Percentiles rank a stretch among this genome's conserved stretches.
Evolutionary conservation across 768 basidiomycete genomes (phyloP).

Genomic region (Suillus sp.): DNA sequence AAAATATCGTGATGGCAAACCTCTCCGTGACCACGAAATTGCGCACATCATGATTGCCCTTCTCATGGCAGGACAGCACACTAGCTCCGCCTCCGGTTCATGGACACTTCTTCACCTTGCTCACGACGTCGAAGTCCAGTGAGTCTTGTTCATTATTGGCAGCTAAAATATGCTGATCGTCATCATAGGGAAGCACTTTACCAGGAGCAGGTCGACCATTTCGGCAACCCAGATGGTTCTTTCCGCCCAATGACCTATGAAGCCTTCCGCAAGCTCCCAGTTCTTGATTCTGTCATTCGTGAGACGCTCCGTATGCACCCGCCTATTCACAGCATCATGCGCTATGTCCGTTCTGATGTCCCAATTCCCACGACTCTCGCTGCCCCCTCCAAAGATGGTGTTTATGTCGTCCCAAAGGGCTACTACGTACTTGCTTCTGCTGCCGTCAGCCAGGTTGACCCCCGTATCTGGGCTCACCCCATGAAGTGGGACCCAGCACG

Average conservation of each 20-base stretch:
- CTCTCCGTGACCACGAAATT: conserved; percentile 85
- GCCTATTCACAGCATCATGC: conserved; percentile 95
- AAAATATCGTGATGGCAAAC: conserved; percentile 78
- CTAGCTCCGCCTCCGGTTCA: conserved; percentile 87
- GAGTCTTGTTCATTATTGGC: conserved; percentile 32
- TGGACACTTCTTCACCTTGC: conserved; percentile 93
- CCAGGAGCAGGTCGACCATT: conserved; percentile 84
- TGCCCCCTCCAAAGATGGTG: conserved; percentile 69
- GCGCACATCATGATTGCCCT: conserved; percentile 99
- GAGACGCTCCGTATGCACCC: conserved; percentile 94
- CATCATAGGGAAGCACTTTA: conserved; percentile 73
- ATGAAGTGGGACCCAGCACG: conserved; percentile 75
- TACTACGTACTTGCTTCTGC: conserved; percentile 90
- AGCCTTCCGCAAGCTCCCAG: conserved; percentile 76
- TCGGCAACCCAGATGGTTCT: conserved; percentile 77
- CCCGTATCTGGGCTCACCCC: conserved; percentile 75
- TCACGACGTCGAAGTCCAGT: conserved; percentile 72
- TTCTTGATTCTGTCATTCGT: conserved; percentile 88
- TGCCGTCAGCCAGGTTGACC: conserved; percentile 86
- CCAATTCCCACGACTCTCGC: conserved; percentile 79
- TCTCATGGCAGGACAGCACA: conserved; percentile 99
- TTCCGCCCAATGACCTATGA: conserved; percentile 84
- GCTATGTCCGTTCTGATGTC: conserved; percentile 86
- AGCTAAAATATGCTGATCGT: background rate
- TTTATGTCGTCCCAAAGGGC: conserved; percentile 88